Conservation (phyloP, 2,329 filamentous ascomycete species). For the Cladorrhinum sp. region DNA sequence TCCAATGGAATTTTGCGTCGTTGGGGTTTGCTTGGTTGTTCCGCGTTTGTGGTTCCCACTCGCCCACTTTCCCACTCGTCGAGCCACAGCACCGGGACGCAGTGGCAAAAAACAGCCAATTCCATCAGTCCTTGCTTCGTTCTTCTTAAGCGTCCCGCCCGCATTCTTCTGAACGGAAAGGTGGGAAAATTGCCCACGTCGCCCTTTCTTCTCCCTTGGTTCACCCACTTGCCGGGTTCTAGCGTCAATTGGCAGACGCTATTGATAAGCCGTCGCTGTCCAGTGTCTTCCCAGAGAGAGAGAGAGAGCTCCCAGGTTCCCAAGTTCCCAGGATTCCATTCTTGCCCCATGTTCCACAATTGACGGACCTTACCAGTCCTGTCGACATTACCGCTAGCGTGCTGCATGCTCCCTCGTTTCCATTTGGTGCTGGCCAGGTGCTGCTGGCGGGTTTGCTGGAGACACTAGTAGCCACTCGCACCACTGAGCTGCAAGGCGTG, state of each 20-base stretch:
- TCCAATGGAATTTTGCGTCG: background rate
- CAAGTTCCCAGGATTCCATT: background rate
- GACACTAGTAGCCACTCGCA: slow-evolving; percentile 22
- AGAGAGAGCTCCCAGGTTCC: background rate
- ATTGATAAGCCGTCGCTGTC: slow-evolving; percentile 23
- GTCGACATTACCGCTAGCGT: slow-evolving; percentile 28
- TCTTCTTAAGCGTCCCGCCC: too few relatives aligned
- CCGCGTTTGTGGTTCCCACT: background rate
- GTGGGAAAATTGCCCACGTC: background rate
- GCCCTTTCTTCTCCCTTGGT: background rate
- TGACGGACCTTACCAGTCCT: slow-evolving; percentile 25
- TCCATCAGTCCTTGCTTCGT: too few relatives aligned
- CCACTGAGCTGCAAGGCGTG: slow-evolving; percentile 7
- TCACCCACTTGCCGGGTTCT: background rate
- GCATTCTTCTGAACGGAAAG: background rate
- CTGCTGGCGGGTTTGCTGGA: slow-evolving; percentile 17
- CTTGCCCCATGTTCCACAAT: slow-evolving; percentile 25
- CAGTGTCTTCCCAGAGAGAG: background rate
- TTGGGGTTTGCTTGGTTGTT: background rate
- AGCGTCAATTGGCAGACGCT: slow-evolving; percentile 12
- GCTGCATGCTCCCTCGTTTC: slow-evolving; percentile 29
- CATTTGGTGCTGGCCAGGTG: slow-evolving; percentile 10
- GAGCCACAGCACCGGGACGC: slow-evolving; percentile 13
- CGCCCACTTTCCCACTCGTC: slow-evolving; percentile 1
- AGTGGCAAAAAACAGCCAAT: slow-evolving; percentile 14